Conservation (phyloP, 257 asterid species). For the Lycium ferocissimum region DNA sequence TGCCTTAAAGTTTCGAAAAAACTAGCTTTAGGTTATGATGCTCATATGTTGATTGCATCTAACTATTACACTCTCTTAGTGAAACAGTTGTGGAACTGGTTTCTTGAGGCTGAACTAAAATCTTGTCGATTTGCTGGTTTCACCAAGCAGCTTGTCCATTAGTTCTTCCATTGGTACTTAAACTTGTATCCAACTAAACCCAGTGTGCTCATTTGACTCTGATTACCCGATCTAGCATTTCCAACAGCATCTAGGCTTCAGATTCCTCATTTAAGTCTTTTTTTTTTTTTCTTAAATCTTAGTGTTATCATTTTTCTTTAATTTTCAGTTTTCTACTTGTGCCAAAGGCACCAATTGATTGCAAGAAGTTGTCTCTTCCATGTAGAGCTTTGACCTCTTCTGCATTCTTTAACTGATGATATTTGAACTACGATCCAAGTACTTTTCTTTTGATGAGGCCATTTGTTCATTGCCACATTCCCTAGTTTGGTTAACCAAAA, state of each 20-base stretch:
- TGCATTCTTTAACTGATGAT: constrained; percentile 1
- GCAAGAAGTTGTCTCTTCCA: background rate
- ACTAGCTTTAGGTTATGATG: background rate
- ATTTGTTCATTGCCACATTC: background rate
- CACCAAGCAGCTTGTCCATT: background rate
- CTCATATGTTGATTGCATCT: background rate
- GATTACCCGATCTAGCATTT: background rate
- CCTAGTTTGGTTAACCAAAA: background rate
- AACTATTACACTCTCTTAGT: background rate
- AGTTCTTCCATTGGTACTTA: background rate
- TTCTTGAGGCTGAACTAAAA: background rate
- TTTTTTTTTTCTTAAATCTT: background rate
- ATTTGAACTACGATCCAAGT: background rate
- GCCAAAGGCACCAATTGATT: background rate
- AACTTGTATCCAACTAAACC: background rate
- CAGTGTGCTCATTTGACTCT: background rate
- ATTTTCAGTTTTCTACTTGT: background rate
- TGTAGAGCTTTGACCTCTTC: background rate
- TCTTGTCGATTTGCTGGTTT: background rate
- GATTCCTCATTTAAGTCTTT: background rate
- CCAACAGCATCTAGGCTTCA: constrained; percentile 10
- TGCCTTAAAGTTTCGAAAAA: background rate
- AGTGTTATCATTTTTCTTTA: background rate
- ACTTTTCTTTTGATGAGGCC: background rate
- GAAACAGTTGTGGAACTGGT: background rate